Base-by-base conservation (phyloP, 2,329 filamentous ascomycete species). In the Tympanopsis confertula region DNA sequence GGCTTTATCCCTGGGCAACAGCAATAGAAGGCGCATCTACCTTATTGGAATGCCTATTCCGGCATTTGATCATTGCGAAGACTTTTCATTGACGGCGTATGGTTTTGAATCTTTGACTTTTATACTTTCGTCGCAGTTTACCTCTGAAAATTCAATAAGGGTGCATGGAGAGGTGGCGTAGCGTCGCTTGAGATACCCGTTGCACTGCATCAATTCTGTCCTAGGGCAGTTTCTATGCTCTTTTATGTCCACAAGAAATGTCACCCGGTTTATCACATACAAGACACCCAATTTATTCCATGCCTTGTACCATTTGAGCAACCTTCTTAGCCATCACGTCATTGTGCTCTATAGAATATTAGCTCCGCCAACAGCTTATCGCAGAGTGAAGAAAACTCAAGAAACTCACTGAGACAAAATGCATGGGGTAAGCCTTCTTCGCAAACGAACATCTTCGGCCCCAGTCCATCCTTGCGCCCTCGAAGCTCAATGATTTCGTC, bases 391-490 rank as follows among this genome's bases (percentile, higher is more conserved):
- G 7, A 22, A 28, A 22, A 20, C 17, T 29, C 13, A n/a, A 14
- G 20, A 24, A 20, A 62, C 62, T 60, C 44, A 66, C 62, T 59
- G 41, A 77, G 58, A 49, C 71, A 77, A 54, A 79, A 79, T 0
- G 66, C 71, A 61, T 79, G 75, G 35, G 66, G 67, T 44, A 75
- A 58, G 0, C 66, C 68, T 35, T 60, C 55, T 43, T 69, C 61
- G 47, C 74, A 72, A 43, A 78, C 58, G 39, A 69, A 53, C 68
- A 78, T 75, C 14, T 51, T 56, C 3, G 69, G 67, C 20, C 65
- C 63, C 20, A 51, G 45, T 19, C 53, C 54, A 4, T 49, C 50
- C n/a, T 47, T 44, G 12, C 38, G 38, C 4, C 62, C 65, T 30
- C 66, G 53, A 10, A 58, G 46, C 28, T 51, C 53, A 35, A 78